Conservation (phyloP, 2,329 filamentous ascomycete species). For the Nothomitra cinnamomea region DNA sequence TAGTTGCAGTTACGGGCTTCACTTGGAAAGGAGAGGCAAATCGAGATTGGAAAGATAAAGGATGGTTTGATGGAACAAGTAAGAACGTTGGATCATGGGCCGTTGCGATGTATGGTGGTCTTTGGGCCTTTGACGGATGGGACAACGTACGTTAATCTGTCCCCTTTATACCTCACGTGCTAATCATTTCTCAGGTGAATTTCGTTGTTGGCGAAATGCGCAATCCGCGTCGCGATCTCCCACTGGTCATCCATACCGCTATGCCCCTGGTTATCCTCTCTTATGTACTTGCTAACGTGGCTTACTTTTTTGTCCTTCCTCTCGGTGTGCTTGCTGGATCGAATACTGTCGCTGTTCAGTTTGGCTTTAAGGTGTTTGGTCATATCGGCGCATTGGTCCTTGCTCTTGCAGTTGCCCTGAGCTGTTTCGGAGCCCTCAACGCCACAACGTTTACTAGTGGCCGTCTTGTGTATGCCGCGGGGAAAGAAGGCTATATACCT, state of each 20-base stretch:
- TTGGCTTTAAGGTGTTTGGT: slow-evolving; percentile 81
- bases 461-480: slow-evolving; percentile 81
- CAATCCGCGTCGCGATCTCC: slow-evolving; percentile 76
- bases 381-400: slow-evolving; percentile 65
- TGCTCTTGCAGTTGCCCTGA: slow-evolving; percentile 75
- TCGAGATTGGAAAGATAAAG: slow-evolving; percentile 68
- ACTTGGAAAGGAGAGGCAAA: slow-evolving; percentile 61
- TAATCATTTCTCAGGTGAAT: slow-evolving; percentile 50
- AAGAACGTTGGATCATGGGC: slow-evolving; percentile 74
- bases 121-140: slow-evolving; percentile 99
- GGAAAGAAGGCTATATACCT: slow-evolving; percentile 88
- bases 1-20: slow-evolving; percentile 74
- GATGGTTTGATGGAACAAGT: slow-evolving; percentile 80
- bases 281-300: slow-evolving; percentile 80
- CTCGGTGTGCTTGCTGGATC: slow-evolving; percentile 61
- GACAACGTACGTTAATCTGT: slow-evolving; percentile 64
- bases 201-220: slow-evolving; percentile 96
- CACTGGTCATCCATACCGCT: slow-evolving; percentile 86
- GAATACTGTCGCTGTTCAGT: slow-evolving; percentile 92
- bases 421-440: slow-evolving; percentile 88
- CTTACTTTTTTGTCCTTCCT: slow-evolving; percentile 89
- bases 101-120: slow-evolving; percentile 80
- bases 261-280: slow-evolving; percentile 85
- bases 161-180: neutral
- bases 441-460: slow-evolving; percentile 87